Evolutionary conservation across 2,329 filamentous ascomycete species (phyloP), one percentile per base, ranked within the genome.

Genomic region (Lecanosticta acicola): DNA sequence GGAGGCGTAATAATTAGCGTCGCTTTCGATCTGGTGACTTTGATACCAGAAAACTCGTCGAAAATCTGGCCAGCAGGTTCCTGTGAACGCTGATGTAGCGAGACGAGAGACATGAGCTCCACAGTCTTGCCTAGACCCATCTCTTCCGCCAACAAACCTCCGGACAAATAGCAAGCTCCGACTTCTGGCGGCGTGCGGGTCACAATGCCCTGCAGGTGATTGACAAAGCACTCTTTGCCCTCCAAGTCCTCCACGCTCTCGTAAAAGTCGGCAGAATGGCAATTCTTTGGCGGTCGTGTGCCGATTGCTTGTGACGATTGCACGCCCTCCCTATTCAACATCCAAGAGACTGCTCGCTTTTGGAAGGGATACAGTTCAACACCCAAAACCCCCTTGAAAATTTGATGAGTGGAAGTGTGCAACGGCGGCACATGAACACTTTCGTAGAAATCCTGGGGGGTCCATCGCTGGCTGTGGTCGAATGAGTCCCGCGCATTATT

Each of bases 41-140:
- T 52, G 1, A 68, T 66, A 9, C 63, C 67, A 1, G 69, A 70
- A 43, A 71, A 70, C 3, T 58, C 16, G 50, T 79, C 59, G 8
- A 52, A 24, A 2, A 59, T 45, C 14, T 41, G 35, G 13, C 43
- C 35, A 32, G 32, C 32, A 67, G 42, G 60, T 62, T 13, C 64
- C 18, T 57, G 53, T 8, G 55, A 46, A 21, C 77, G 75, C 32
- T 64, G 70, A 59, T 91, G 80, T 18, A 84, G 69, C 5, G 79
- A 70, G n/a, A 89, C 78, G 9, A 91, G 70, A 3, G 82, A 76
- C 36, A 89, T 79, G 2, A 87, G 72, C 66, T 91, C 87, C 2
- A 90, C 72, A 0, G 86, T 91, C 64, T 91, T 91, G 1, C 86
- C 86, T 1, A 91, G 70, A 0, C 86, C 86, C 86, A 91, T 91